Evolutionary conservation across 176 grass and related monocot genomes (phyloP), one percentile per base, ranked within the genome.

Genomic region (Areca catechu): DNA sequence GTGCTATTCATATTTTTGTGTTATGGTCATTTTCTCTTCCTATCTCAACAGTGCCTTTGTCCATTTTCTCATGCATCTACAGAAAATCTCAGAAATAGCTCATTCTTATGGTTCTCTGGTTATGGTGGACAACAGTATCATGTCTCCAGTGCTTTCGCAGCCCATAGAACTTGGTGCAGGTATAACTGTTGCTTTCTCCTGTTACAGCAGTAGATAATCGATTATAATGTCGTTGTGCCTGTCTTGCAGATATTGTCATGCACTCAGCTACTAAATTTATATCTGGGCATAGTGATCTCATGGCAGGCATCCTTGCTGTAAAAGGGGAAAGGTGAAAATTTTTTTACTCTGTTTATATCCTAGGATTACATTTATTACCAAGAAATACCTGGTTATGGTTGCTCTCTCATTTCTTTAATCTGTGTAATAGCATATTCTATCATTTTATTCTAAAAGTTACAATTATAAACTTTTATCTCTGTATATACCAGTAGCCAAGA

Each of bases 191-290:
- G 9, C 34, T 43, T 43, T 43, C 10, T 43, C 34, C 34, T 43
- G 34, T 14, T 43, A 14, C 34, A 43, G 34, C 34, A 43, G 34
- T 43, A 14, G 34, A 43, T 43, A 43, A 7, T 43, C 0, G 1
- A 43, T 43, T 43, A 43, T 12, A 12, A 43, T 43, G 34, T 43
- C 9, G 14, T 43, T 14, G 34, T 43, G 10, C 14, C 34, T 14
- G 9, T 43, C 10, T 48, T 79, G 22, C 70, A 97, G 92, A 97
- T 97, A 88, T 97, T 56, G 86, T 97, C 28, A 97, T 97, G 92
- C 92, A 97, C 79, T 97, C 92, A 49, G 86, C 86, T 5, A 97
- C 92, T 61, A 97, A 97, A 77, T 97, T 97, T 80, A 78, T 97
- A 74, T 79, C 92, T 49, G 92, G 92, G 27, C 86, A 97, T 62